phyloP scores from a whole-genome alignment of 257 asterid genomes.

The Fraxinus quadrangulata region DNA sequence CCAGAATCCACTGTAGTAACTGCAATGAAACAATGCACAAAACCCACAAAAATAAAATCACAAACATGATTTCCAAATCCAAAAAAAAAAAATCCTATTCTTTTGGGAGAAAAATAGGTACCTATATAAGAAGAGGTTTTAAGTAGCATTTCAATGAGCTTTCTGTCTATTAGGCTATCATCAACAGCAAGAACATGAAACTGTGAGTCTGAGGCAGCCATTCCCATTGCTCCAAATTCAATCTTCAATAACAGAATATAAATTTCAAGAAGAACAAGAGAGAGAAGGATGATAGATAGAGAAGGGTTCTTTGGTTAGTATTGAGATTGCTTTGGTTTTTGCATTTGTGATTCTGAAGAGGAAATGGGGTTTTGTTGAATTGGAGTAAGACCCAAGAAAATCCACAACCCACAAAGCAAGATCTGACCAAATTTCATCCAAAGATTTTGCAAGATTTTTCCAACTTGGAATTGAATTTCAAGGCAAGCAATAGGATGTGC shows the following conservation, averaged over 20 bases:
- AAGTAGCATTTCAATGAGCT: slow-evolving; percentile 58
- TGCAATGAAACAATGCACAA: slow-evolving; percentile 25
- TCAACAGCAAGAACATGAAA: slow-evolving; percentile 65
- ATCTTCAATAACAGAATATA: not conserved
- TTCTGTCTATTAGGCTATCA: slow-evolving; percentile 60
- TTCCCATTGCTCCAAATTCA: slow-evolving; percentile 30
- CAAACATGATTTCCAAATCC: not conserved
- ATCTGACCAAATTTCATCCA: slow-evolving; percentile 71
- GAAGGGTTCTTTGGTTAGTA: slow-evolving; percentile 10
- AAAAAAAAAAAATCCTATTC: not conserved
- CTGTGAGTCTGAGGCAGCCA: slow-evolving; percentile 52
- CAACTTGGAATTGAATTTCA: slow-evolving; percentile 66
- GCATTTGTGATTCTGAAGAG: slow-evolving; percentile 19
- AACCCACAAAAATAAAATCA: not conserved
- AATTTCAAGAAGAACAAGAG: slow-evolving; percentile 7
- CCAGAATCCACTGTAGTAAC: slow-evolving; percentile 68
- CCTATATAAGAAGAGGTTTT: slow-evolving; percentile 55
- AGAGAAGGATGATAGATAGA: slow-evolving; percentile 13
- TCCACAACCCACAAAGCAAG: slow-evolving; percentile 80
- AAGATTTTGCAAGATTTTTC: slow-evolving; percentile 33
- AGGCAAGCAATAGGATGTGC: slow-evolving; percentile 57
- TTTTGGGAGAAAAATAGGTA: not conserved
- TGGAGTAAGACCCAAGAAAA: slow-evolving; percentile 60
- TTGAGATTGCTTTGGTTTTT: not conserved
- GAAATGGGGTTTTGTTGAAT: slow-evolving; percentile 27